These are phyloP conservation scores for Barnettozyma pratensis DNA, from an alignment of 805 yeast genomes.

Conservation along the genomic window DNA sequence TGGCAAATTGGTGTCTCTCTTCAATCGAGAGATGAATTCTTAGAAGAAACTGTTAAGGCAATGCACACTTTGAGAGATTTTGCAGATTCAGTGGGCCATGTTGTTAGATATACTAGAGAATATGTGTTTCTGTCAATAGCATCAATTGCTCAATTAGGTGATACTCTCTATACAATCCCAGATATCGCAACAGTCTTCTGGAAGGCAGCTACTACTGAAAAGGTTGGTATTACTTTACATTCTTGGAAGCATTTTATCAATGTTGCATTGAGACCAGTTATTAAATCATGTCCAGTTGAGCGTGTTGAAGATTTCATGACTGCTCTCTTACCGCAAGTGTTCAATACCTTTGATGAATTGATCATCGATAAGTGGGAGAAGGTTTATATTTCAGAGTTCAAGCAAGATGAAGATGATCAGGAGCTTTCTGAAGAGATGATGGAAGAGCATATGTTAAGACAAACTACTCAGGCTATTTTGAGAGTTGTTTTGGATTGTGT, in stretches of 20 bases:
- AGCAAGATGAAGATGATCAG: slow-evolving; percentile 51
- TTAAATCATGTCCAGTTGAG: slow-evolving; percentile 80
- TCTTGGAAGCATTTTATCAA: slow-evolving; percentile 97
- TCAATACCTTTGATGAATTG: slow-evolving; percentile 68
- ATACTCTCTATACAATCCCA: slow-evolving; percentile 82
- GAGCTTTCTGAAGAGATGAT: slow-evolving; percentile 95
- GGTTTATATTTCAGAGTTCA: slow-evolving; percentile 42
- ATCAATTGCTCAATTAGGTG: slow-evolving; percentile 85
- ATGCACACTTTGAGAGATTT: slow-evolving; percentile 91
- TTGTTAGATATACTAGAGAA: slow-evolving; percentile 91
- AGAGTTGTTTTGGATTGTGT: slow-evolving; percentile 81
- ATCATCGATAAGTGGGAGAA: slow-evolving; percentile 72
- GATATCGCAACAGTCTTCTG: slow-evolving; percentile 70
- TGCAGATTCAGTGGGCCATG: slow-evolving; percentile 97
- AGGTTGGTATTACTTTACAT: slow-evolving; percentile 86
- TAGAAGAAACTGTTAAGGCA: slow-evolving; percentile 91
- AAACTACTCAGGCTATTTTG: slow-evolving; percentile 87
- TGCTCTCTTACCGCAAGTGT: slow-evolving; percentile 72
- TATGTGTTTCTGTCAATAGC: slow-evolving; percentile 89
- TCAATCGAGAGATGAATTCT: slow-evolving; percentile 88
- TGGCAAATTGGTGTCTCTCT: slow-evolving; percentile 99
- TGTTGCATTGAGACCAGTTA: slow-evolving; percentile 77
- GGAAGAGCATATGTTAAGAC: slow-evolving; percentile 92
- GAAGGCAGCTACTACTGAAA: slow-evolving; percentile 69
- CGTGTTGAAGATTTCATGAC: slow-evolving; percentile 65